Conservation (phyloP, 2,329 filamentous ascomycete species). For the Venturia nashicola region DNA sequence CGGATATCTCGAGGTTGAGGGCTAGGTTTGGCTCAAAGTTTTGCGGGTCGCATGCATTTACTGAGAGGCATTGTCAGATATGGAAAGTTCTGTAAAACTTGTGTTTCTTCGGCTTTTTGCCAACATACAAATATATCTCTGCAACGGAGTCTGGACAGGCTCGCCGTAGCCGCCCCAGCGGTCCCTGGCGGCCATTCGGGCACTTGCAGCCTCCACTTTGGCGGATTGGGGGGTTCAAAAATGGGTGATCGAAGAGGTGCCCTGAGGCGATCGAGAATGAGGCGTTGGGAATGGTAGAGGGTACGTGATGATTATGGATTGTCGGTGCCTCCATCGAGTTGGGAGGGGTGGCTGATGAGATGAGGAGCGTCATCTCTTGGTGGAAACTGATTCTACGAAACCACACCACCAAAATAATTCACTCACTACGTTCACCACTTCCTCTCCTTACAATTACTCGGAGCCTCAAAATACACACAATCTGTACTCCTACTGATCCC, state of each 20-base stretch:
- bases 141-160: constrained; percentile 71
- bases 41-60: constrained; percentile 90
- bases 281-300: background rate
- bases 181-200: constrained; percentile 88
- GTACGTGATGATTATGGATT: background rate
- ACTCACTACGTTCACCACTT: background rate
- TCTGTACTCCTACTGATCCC: background rate
- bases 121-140: constrained; percentile 70
- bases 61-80: constrained; percentile 22
- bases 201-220: constrained; percentile 79
- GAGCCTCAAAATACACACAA: background rate
- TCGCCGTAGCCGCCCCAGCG: constrained; percentile 77
- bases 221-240: background rate
- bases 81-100: background rate
- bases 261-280: background rate
- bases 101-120: background rate
- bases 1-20: constrained; percentile 88
- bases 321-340: constrained; percentile 1
- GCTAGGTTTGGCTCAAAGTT: constrained; percentile 98
- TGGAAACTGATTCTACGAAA: background rate
- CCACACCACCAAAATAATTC: background rate
- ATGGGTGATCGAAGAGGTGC: background rate
- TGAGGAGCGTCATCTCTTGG: background rate
- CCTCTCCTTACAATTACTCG: background rate
- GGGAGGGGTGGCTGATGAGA: background rate